Evolutionary conservation across 2,329 filamentous ascomycete species (phyloP).

Genomic region (Phyllosticta paracitricarpa): DNA sequence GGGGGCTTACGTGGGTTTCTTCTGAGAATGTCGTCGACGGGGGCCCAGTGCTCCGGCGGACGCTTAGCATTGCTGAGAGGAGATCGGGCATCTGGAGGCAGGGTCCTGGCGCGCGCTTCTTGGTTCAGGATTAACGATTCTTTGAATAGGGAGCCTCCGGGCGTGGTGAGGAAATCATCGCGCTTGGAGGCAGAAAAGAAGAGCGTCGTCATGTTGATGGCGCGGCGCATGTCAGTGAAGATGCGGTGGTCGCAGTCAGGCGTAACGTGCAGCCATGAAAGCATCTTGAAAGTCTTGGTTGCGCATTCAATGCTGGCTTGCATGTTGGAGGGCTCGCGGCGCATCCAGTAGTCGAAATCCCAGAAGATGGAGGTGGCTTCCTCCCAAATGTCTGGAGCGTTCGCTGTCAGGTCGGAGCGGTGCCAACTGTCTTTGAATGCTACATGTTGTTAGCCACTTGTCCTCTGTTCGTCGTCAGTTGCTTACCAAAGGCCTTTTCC

Average conservation of each 20-base stretch:
- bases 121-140: slow-evolving; percentile 32
- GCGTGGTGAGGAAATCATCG: slow-evolving; percentile 15
- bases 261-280: slow-evolving; percentile 18
- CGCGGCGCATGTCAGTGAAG: slow-evolving; percentile 13
- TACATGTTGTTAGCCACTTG: slow-evolving; percentile 6
- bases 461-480: accelerated
- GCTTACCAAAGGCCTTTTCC: slow-evolving; percentile 26
- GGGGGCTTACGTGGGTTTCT: background rate
- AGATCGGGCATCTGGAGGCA: slow-evolving; percentile 28
- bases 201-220: slow-evolving; percentile 27
- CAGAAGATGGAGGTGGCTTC: slow-evolving; percentile 16
- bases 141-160: slow-evolving; percentile 30
- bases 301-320: background rate
- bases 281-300: slow-evolving; percentile 11
- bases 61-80: slow-evolving; percentile 29
- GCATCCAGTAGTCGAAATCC: background rate
- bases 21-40: slow-evolving; percentile 20
- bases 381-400: slow-evolving; percentile 27
- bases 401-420: slow-evolving; percentile 33
- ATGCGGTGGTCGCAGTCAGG: slow-evolving; percentile 27
- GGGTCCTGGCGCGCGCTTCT: slow-evolving; percentile 27
- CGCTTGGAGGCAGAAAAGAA: slow-evolving; percentile 23
- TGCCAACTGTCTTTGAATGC: slow-evolving; percentile 38
- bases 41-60: slow-evolving; percentile 29
- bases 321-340: background rate